phyloP scores from a whole-genome alignment of 2,329 filamentous ascomycete species.

The Pseudohalonectria lignicola region DNA sequence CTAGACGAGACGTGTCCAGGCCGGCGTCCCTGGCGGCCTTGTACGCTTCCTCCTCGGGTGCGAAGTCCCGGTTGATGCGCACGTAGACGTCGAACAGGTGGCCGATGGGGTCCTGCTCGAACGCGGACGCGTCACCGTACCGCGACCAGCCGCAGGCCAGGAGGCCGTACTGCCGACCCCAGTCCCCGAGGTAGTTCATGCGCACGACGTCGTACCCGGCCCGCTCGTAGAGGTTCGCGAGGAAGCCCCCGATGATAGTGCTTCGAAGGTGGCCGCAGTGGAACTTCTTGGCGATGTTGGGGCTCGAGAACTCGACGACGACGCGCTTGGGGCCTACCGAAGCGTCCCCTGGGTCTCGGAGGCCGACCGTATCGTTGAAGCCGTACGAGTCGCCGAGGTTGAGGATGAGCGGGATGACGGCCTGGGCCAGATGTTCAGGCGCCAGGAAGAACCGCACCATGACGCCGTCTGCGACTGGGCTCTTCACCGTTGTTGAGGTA shows the following conservation, averaged over 20 bases:
- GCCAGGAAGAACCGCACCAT: too few species aligned
- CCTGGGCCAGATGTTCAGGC: too few species aligned
- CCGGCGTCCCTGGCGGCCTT: conserved; percentile 36
- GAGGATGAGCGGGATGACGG: conserved; percentile 49
- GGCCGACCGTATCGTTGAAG: conserved; percentile 46
- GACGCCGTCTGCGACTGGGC: too few species aligned
- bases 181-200: conserved; percentile 71
- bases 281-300: conserved; percentile 66
- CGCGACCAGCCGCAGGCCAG: conserved; percentile 57
- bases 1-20: conserved; percentile 29
- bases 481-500: too few species aligned
- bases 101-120: conserved; percentile 51
- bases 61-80: conserved; percentile 51
- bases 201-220: conserved; percentile 61
- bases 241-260: conserved; percentile 66
- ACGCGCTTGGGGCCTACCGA: conserved; percentile 33
- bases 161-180: conserved; percentile 63
- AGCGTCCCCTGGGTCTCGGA: conserved; percentile 33
- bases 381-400: conserved; percentile 46
- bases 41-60: conserved; percentile 49
- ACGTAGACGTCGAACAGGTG: conserved; percentile 67
- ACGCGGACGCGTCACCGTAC: conserved; percentile 54
- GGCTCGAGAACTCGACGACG: conserved; percentile 63
- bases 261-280: conserved; percentile 64
- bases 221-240: conserved; percentile 58